These are phyloP conservation scores for Talinum fruticosum DNA, from an alignment of 148 eudicot genomes.

Conservation along the genomic window DNA sequence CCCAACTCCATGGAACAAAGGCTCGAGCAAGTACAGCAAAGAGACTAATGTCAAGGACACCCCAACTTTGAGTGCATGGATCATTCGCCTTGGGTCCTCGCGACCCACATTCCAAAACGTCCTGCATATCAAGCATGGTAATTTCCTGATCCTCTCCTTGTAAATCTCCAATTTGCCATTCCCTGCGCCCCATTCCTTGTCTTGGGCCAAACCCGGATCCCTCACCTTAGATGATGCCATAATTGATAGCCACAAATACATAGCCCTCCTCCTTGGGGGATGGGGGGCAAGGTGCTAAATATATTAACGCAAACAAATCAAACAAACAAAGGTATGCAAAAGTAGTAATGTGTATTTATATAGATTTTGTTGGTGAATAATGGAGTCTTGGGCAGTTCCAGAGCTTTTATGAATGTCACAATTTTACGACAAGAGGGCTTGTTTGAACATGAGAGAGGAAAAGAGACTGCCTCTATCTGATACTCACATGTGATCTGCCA, in stretches of 20 bases:
- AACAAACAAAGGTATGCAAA: neutral
- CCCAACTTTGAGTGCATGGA: conserved; percentile 84
- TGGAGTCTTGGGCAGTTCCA: conserved; percentile 21
- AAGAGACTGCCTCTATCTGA: conserved; percentile 32
- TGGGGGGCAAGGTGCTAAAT: neutral
- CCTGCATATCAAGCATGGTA: conserved; percentile 29
- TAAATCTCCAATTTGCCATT: conserved; percentile 17
- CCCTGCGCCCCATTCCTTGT: conserved; percentile 13
- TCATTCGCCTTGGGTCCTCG: conserved; percentile 70
- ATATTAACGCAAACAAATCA: neutral
- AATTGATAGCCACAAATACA: conserved; percentile 23
- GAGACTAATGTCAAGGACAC: conserved; percentile 72
- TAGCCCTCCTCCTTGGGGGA: conserved; percentile 5
- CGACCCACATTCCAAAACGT: conserved; percentile 52
- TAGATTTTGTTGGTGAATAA: conserved; percentile 22
- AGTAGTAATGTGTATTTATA: conserved; percentile 13
- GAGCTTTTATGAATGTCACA: conserved; percentile 25
- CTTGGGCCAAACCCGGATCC: neutral
- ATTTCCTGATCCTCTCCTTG: conserved; percentile 22
- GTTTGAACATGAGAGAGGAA: too few relatives aligned
- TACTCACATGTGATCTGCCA: conserved; percentile 40
- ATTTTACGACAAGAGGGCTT: neutral
- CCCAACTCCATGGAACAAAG: conserved; percentile 65
- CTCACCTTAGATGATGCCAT: conserved; percentile 12
- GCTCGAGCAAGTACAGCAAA: conserved; percentile 66